Conservation (phyloP, 179 eudicot species). For the Sideroxylon spinosum region DNA sequence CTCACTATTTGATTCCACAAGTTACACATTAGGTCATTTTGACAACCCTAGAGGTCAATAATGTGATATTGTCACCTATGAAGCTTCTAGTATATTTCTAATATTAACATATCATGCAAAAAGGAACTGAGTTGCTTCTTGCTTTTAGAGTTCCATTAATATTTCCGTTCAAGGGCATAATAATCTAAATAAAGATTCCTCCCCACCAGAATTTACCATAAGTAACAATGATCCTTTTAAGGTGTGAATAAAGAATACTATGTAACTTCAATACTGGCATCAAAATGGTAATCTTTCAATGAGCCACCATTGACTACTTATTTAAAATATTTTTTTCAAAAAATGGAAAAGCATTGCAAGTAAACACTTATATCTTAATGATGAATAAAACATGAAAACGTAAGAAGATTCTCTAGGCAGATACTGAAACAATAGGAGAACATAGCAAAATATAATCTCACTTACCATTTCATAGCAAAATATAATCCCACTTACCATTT, state of each 20-base stretch:
- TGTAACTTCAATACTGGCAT: not conserved
- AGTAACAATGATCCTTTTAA: not conserved
- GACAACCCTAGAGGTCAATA: no score
- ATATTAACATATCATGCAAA: no score
- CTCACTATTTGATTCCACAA: no score
- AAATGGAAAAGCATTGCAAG: not conserved
- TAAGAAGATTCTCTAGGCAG: not conserved
- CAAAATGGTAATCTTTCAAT: not conserved
- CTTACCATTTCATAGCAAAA: conserved; percentile 61
- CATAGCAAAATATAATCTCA: not conserved
- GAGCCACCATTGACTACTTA: not conserved
- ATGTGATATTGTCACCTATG: no score
- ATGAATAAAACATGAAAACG: not conserved
- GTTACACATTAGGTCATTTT: no score
- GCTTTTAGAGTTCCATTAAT: not conserved
- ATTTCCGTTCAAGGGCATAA: not conserved
- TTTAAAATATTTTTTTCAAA: not conserved
- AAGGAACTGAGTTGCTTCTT: not conserved
- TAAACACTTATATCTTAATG: not conserved
- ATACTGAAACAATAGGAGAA: conserved; percentile 2
- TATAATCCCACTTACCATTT: conserved; percentile 54
- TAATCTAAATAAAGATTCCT: not conserved
- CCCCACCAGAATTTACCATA: not conserved
- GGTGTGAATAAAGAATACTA: not conserved
- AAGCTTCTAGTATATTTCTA: no score